Base-by-base conservation (phyloP, 2,329 filamentous ascomycete genomes). In the Byssothecium circinans region DNA sequence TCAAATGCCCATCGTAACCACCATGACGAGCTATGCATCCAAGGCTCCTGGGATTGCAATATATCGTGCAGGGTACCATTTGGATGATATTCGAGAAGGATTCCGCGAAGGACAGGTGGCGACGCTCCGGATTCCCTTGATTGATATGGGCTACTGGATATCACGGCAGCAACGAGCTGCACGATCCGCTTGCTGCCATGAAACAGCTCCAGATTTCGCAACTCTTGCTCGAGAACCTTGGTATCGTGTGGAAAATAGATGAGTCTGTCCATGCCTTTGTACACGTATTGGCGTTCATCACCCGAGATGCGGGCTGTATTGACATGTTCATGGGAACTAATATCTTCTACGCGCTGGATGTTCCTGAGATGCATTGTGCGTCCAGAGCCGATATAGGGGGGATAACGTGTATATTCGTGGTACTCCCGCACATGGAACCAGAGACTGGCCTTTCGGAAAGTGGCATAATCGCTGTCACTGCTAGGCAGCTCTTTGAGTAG, bases 11-110 rank as follows among this genome's bases (percentile, higher is more conserved):
- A 45, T n/a, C n/a, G n/a, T n/a, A n/a, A n/a, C n/a, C n/a, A n/a
- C n/a, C n/a, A n/a, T n/a, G n/a, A n/a, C n/a, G n/a, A n/a, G n/a
- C n/a, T n/a, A n/a, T n/a, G n/a, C n/a, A n/a, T n/a, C n/a, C n/a
- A n/a, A n/a, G n/a, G n/a, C n/a, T n/a, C n/a, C n/a, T n/a, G n/a
- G n/a, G n/a, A n/a, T n/a, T n/a, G n/a, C n/a, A n/a, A n/a, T 38
- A 23, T 45, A 19, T 18, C 27, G 14, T 33, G 22, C 11, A 45
- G 15, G 29, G 43, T 19, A 7, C 43, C 43, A 18, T 8, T 23
- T n/a, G 8, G 6, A 40, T 45, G 43, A 32, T 45, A 40, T 41
- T 45, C 36, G 11, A 45, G 19, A 39, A 45, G 43, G 27, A 45
- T 25, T 25, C 36, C 43, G 5, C 43, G 36, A 15, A 45, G 35